Evolutionary conservation across 495 filamentous ascomycete genomes (phyloP).

Genomic region (Chaetomium tenue): DNA sequence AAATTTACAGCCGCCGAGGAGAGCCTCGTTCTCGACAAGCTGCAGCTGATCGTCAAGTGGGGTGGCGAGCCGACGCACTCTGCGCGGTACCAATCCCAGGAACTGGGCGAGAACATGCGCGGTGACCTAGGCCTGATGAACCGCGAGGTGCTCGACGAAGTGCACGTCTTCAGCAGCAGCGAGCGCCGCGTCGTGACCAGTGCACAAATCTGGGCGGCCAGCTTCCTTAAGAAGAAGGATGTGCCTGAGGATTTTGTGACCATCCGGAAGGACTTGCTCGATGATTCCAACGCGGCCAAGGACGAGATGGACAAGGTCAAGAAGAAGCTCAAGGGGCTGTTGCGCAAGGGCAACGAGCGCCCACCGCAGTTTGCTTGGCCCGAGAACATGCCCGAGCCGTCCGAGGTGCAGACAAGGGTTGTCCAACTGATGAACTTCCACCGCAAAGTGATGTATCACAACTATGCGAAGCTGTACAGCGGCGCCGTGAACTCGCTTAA

Average conservation of each 20-base stretch:
- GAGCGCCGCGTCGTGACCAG: conserved; percentile 92
- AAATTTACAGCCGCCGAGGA: conserved; percentile 86
- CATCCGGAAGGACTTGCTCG: conserved; percentile 88
- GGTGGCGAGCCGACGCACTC: conserved; percentile 97
- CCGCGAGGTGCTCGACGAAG: conserved; percentile 81
- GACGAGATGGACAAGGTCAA: conserved; percentile 99
- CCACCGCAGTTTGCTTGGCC: conserved; percentile 97
- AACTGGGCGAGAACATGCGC: conserved; percentile 90
- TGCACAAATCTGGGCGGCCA: conserved; percentile 92
- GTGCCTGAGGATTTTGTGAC: conserved; percentile 78
- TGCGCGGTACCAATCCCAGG: conserved; percentile 91
- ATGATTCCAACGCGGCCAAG: conserved; percentile 98
- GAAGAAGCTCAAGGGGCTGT: conserved; percentile 91
- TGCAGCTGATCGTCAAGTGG: conserved; percentile 98
- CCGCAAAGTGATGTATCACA: conserved; percentile 87
- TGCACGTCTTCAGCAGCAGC: conserved; percentile 89
- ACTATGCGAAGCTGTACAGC: conserved; percentile 74
- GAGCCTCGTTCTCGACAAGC: conserved; percentile 85
- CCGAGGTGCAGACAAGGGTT: conserved; percentile 83
- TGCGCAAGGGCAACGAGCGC: conserved; percentile 82
- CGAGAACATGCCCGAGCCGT: conserved; percentile 89
- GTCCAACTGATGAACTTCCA: conserved; percentile 98
- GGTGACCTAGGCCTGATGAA: conserved; percentile 95
- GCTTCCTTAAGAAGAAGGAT: conserved; percentile 85
- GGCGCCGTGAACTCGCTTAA: conserved; percentile 59